These are phyloP conservation scores for Monilinia fructigena DNA, from an alignment of 2,329 filamentous ascomycete species.

Conservation along the genomic window DNA sequence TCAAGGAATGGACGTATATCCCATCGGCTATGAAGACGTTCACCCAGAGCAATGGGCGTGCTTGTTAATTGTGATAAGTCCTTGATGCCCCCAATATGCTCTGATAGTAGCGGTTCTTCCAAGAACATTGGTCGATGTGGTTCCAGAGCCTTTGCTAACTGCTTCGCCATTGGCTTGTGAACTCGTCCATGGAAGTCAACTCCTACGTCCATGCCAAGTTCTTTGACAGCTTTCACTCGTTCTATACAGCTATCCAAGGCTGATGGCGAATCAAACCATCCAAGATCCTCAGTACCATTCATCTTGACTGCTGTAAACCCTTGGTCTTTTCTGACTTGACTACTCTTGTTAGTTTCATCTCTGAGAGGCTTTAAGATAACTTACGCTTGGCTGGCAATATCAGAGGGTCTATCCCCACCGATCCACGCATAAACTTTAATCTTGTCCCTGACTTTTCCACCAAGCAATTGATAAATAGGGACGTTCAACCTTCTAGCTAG, in stretches of 20 bases:
- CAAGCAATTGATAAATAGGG: conserved; percentile 70
- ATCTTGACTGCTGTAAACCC: conserved; percentile 71
- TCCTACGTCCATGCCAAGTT: conserved; percentile 67
- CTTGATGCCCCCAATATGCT: conserved; percentile 60
- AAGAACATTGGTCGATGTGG: conserved; percentile 72
- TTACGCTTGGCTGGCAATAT: conserved; percentile 63
- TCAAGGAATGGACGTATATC: conserved; percentile 72
- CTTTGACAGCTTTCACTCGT: conserved; percentile 66
- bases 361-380: conserved; percentile 31
- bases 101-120: conserved; percentile 69
- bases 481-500: conserved; percentile 58
- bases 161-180: conserved; percentile 79
- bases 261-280: conserved; percentile 71
- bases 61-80: conserved; percentile 56
- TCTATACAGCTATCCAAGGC: conserved; percentile 63
- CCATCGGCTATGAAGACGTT: conserved; percentile 70
- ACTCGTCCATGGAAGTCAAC: conserved; percentile 77
- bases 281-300: conserved; percentile 75
- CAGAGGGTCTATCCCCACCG: conserved; percentile 67
- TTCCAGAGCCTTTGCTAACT: conserved; percentile 65
- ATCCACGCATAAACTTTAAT: conserved; percentile 77
- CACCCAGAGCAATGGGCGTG: conserved; percentile 69
- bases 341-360: conserved; percentile 36
- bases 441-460: conserved; percentile 69
- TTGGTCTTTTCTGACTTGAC: conserved; percentile 56